These are phyloP conservation scores for Aspergillus udagawae DNA, from an alignment of 2,329 filamentous ascomycete species.

Conservation along the genomic window DNA sequence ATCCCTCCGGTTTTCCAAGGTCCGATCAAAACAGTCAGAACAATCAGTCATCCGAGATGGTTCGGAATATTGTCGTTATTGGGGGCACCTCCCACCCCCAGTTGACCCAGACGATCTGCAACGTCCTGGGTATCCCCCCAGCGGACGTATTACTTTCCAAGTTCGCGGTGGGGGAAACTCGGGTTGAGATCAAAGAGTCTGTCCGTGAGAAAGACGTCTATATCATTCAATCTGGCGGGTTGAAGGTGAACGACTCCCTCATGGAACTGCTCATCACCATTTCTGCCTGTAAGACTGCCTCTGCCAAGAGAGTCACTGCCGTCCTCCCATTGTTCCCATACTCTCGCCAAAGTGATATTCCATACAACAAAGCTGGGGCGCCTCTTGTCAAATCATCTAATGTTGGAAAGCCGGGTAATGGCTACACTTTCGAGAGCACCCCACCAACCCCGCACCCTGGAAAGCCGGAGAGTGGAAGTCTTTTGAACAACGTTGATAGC, in stretches of 20 bases:
- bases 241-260: slow-evolving; percentile 91
- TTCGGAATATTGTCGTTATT: slow-evolving; percentile 90
- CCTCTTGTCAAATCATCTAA: slow-evolving; percentile 69
- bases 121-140: slow-evolving; percentile 78
- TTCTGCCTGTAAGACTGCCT: slow-evolving; percentile 94
- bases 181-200: slow-evolving; percentile 93
- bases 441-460: slow-evolving; percentile 79
- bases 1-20: slow-evolving; percentile 13
- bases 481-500: slow-evolving; percentile 64
- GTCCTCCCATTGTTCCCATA: slow-evolving; percentile 96
- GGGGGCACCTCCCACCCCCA: slow-evolving; percentile 89
- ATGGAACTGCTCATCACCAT: slow-evolving; percentile 98
- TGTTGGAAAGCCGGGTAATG: slow-evolving; percentile 40
- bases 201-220: slow-evolving; percentile 98
- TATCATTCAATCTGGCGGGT: slow-evolving; percentile 91
- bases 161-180: slow-evolving; percentile 92
- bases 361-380: slow-evolving; percentile 92
- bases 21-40: slow-evolving; percentile 6
- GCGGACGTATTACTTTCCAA: slow-evolving; percentile 82
- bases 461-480: slow-evolving; percentile 60
- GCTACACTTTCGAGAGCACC: slow-evolving; percentile 84
- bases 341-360: slow-evolving; percentile 90
- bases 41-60: slow-evolving; percentile 55
- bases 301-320: slow-evolving; percentile 86
- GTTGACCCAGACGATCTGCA: slow-evolving; percentile 82